phyloP scores from a whole-genome alignment of 257 asterid species.

The Striga asiatica region DNA sequence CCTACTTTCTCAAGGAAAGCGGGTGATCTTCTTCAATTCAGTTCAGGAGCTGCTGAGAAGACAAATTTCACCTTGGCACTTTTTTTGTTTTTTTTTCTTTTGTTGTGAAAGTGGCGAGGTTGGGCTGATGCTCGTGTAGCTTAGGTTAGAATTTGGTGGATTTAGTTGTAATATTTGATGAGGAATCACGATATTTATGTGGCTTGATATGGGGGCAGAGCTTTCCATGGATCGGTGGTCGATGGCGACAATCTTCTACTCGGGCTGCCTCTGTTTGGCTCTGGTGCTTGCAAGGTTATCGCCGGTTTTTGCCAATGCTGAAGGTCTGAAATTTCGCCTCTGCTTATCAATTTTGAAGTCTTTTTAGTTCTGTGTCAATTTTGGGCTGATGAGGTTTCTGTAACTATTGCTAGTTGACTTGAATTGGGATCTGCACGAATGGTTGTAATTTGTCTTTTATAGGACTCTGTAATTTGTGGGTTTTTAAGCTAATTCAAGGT shows the following conservation, averaged over 20 bases:
- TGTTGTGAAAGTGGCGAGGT: conserved; percentile 1
- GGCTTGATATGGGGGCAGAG: conserved; percentile 11
- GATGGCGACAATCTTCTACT: conserved; percentile 32
- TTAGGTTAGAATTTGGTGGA: conserved; percentile 13
- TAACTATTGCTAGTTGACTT: conserved; percentile 24
- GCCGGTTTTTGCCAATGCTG: conserved; percentile 60
- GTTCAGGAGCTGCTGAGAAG: not conserved
- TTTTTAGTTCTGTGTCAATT: not conserved
- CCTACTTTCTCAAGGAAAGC: no score
- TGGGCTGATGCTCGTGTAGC: conserved; percentile 6
- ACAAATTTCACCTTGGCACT: not conserved
- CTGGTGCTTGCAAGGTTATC: conserved; percentile 33
- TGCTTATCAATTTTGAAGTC: not conserved
- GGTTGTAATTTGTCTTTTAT: not conserved
- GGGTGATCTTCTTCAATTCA: no score
- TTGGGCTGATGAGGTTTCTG: conserved; percentile 13
- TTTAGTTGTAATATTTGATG: conserved; percentile 23
- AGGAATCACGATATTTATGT: conserved; percentile 18
- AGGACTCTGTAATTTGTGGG: not conserved
- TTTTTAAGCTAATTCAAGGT: not conserved
- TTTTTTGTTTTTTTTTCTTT: not conserved
- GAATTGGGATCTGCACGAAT: conserved; percentile 1
- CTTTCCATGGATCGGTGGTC: conserved; percentile 55
- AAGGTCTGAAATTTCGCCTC: conserved; percentile 41
- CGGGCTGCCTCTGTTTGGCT: conserved; percentile 28